Conservation (phyloP, 768 basidiomycete genomes). For the Hypsizygus marmoreus region DNA sequence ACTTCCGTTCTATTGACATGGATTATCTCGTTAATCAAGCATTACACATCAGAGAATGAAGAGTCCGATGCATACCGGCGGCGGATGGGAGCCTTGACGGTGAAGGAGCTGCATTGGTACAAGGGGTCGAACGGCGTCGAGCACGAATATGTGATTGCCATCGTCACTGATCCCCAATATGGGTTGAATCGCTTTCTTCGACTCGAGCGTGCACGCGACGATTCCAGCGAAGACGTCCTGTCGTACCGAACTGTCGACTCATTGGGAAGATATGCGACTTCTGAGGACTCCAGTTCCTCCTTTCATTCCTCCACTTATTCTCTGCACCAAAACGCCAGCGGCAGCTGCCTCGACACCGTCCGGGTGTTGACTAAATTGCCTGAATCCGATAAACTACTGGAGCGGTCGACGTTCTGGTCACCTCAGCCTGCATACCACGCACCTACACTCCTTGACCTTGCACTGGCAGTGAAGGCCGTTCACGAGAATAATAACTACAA, state of each 20-base stretch:
- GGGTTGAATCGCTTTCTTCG: constrained; percentile 12
- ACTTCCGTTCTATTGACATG: constrained; percentile 12
- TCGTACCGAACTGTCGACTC: too few species aligned
- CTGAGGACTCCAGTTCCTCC: constrained; percentile 8
- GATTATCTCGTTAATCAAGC: constrained; percentile 11
- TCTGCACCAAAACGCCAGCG: constrained; percentile 1
- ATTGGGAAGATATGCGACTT: constrained; percentile 4
- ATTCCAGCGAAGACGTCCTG: constrained; percentile 4
- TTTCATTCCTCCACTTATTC: constrained; percentile 9
- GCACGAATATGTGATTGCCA: constrained; percentile 16
- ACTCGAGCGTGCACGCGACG: constrained; percentile 12
- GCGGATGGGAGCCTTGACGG: constrained; percentile 9
- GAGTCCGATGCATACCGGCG: constrained; percentile 9
- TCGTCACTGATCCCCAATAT: constrained; percentile 13
- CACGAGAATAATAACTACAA: constrained; percentile 18
- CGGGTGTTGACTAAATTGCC: constrained; percentile 15
- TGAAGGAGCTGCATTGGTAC: constrained; percentile 17
- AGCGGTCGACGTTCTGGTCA: constrained; percentile 9
- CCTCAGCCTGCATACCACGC: constrained; percentile 6
- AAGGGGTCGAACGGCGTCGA: constrained; percentile 5
- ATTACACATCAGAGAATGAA: constrained; percentile 12
- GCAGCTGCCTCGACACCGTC: constrained; percentile 7
- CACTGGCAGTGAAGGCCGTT: constrained; percentile 11
- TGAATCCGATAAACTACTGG: constrained; percentile 8
- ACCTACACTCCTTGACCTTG: constrained; percentile 16